Base-by-base conservation (phyloP, 305 asterid genomes). In the Solanum aculeatissimum region DNA sequence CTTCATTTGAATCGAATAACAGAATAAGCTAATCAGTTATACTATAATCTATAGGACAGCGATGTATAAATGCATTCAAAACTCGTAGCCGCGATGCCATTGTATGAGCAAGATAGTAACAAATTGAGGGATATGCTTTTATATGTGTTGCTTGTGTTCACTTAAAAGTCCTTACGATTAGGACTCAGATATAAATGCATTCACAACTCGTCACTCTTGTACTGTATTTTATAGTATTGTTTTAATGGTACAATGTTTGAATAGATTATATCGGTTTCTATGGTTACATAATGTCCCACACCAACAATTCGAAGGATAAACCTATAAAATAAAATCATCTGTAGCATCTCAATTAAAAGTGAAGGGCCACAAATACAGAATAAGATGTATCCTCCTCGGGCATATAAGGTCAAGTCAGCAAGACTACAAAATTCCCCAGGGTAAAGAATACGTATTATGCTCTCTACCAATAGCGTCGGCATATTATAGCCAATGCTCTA, bases 361-460 rank as follows among this genome's bases (percentile, higher is more conserved):
- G 79, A 21, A 65, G 72, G 80, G 85, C 51, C 65, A 29, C 47
- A 77, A 53, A 16, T 51, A 29, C 47, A 51, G 47, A 51, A 51
- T 9, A 51, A 14, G 58, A 51, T 51, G 9, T 51, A 51, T 77
- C 21, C 45, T 75, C 35, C 43, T 35, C 43, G 4, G 9, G 62
- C 58, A 23, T 72, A 72, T 21, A 72, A 45, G 23, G 81, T 25
- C 40, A 74, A 47, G 81, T 45, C 58, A 47, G 81, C 47, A 69
- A 80, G 71, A 55, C 86, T 84, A 87, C 88, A 91, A 88, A 87
- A 88, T 84, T 83, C 85, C 77, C 87, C 53, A 86, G 87, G 81
- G 85, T 82, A 84, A 88, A 63, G 58, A 83, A 90, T 87, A 66
- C 53, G 80, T 68, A 86, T 55, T 14, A 62, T 85, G 82, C 84